These are phyloP conservation scores for Alternaria atra DNA, from an alignment of 2,329 filamentous ascomycete genomes.

Conservation along the genomic window DNA sequence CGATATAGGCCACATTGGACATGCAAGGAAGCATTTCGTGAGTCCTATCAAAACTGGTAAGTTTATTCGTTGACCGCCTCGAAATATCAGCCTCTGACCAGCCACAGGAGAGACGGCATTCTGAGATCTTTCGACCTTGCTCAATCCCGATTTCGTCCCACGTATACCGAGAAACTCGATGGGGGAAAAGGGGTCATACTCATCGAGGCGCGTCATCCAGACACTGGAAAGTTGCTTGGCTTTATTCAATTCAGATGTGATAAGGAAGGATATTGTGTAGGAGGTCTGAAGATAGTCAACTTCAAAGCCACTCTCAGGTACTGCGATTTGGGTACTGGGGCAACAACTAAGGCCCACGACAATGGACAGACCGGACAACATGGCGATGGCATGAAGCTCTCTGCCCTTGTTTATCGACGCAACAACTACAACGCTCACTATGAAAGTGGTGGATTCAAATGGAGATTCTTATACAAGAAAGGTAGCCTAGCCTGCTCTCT, in stretches of 20 bases:
- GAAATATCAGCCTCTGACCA: neutral
- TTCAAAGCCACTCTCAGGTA: neutral
- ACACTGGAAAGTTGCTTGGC: constrained; percentile 10
- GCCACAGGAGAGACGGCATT: constrained; percentile 21
- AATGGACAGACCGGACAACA: constrained; percentile 26
- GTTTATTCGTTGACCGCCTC: neutral
- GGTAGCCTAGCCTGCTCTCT: constrained; percentile 12
- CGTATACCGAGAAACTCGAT: neutral
- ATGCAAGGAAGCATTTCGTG: neutral
- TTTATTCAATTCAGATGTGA: constrained; percentile 12
- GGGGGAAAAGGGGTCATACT: neutral
- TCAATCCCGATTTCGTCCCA: constrained; percentile 5
- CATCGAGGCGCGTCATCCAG: neutral
- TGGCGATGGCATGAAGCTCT: constrained; percentile 33
- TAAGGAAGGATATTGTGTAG: neutral
- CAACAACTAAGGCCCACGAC: neutral
- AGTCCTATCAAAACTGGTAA: neutral
- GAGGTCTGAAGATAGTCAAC: neutral
- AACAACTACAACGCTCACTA: constrained; percentile 20
- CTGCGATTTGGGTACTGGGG: neutral
- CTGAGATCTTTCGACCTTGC: constrained; percentile 13
- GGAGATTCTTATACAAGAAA: constrained; percentile 12
- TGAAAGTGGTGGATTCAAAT: constrained; percentile 16
- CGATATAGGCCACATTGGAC: neutral
- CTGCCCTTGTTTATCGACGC: constrained; percentile 19